A percentile compares a stretch with the other conserved stretches of the same genome.
These are phyloP conservation scores for Daldinia grandis DNA, from an alignment of 495 filamentous ascomycete genomes.

Conservation along the genomic window DNA sequence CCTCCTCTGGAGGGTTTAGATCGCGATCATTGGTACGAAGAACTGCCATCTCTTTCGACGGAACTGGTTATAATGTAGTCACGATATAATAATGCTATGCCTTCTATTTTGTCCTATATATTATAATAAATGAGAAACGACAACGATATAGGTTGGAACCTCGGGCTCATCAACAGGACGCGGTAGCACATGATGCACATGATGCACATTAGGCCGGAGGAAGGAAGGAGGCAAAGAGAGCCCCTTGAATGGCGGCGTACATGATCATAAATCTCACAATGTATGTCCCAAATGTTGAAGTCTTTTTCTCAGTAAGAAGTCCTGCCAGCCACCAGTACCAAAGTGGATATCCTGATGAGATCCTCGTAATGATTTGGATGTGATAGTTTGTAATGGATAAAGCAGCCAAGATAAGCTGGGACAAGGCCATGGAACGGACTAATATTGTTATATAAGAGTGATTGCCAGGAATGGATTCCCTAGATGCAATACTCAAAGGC, in stretches of 20 bases:
- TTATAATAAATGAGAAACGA: background rate
- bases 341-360: conserved; percentile 87
- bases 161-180: background rate
- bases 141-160: background rate
- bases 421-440: conserved; percentile 68
- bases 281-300: conserved; percentile 39
- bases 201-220: conserved; percentile 73
- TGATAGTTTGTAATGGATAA: conserved; percentile 83
- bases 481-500: conserved; percentile 12
- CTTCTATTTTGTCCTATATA: background rate
- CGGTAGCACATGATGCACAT: too few relatives aligned
- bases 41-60: background rate
- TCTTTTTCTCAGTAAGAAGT: conserved; percentile 46
- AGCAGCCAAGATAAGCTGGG: conserved; percentile 75
- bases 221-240: conserved; percentile 89
- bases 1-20: too few relatives aligned
- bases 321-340: conserved; percentile 85
- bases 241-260: conserved; percentile 83
- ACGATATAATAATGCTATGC: background rate
- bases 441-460: conserved; percentile 31
- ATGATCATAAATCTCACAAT: conserved; percentile 70
- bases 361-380: conserved; percentile 89
- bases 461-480: conserved; percentile 13
- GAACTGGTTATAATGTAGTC: background rate
- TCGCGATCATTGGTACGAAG: background rate